Evolutionary conservation across 345 rosid genomes (phyloP).

Genomic region (Linum tenue): DNA sequence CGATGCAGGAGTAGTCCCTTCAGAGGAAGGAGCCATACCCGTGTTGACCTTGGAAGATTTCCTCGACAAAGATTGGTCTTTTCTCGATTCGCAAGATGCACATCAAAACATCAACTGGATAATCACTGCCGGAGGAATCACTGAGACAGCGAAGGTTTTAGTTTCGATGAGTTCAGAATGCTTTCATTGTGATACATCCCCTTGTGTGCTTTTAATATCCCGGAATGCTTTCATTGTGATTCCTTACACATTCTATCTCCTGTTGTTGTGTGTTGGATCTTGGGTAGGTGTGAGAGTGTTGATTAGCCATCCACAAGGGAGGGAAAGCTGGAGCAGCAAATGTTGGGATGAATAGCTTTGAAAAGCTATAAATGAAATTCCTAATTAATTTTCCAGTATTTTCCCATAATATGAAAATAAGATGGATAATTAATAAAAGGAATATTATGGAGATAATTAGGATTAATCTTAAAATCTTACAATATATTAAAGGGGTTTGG

Average conservation of each 20-base stretch:
- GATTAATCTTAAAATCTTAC: no score
- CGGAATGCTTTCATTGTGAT: no score
- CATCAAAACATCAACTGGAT: slow-evolving; percentile 38
- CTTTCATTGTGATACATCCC: slow-evolving; percentile 27
- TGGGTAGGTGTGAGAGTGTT: slow-evolving; percentile 67
- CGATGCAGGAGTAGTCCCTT: slow-evolving; percentile 23
- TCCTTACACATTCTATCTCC: neutral
- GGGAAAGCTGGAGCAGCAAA: slow-evolving; percentile 55
- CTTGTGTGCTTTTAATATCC: no score
- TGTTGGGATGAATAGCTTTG: no score
- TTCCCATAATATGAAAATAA: no score
- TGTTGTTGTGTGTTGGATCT: neutral
- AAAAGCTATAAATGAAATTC: no score
- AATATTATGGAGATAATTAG: no score
- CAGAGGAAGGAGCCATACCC: slow-evolving; percentile 45
- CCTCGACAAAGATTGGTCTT: slow-evolving; percentile 79
- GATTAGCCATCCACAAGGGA: slow-evolving; percentile 76
- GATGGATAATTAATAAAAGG: no score
- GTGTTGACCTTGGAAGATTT: slow-evolving; percentile 46
- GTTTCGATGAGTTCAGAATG: slow-evolving; percentile 68
- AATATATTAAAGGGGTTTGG: no score
- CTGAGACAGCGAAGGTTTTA: slow-evolving; percentile 54
- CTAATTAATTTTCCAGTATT: no score
- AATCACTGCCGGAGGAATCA: slow-evolving; percentile 54
- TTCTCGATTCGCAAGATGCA: slow-evolving; percentile 45